Evolutionary conservation across 768 basidiomycete species (phyloP).

Genomic region (Guyanaporus albipodus): DNA sequence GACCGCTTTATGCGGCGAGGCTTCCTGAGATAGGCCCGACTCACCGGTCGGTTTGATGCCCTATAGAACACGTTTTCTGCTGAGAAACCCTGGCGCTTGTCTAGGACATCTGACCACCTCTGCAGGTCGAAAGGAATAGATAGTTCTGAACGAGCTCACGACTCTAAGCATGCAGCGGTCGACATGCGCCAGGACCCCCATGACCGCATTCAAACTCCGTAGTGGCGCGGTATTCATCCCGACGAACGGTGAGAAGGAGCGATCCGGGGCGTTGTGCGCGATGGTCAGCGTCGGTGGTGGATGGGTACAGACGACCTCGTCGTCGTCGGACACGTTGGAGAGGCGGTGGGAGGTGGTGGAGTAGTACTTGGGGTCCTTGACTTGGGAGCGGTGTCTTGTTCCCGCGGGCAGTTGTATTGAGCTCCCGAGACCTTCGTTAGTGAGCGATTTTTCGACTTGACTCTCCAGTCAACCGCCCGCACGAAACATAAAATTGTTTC

Average conservation of each 20-base stretch:
- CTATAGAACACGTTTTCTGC: not conserved
- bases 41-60: not conserved
- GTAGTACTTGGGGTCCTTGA: conserved; percentile 23
- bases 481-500: conserved; percentile 29
- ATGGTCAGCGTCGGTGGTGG: not conserved
- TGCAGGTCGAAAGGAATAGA: too few relatives aligned
- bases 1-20: conserved; percentile 13
- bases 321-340: conserved; percentile 3
- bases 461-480: conserved; percentile 25
- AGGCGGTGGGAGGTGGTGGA: not conserved
- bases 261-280: not conserved
- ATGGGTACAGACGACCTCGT: not conserved
- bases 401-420: conserved; percentile 32
- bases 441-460: conserved; percentile 31
- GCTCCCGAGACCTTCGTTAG: conserved; percentile 26
- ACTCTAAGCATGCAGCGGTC: too few relatives aligned
- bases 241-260: conserved; percentile 1
- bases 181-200: conserved; percentile 27
- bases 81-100: not conserved
- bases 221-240: conserved; percentile 7
- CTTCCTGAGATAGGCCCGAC: not conserved
- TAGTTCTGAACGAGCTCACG: too few relatives aligned
- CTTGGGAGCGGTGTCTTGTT: conserved; percentile 26
- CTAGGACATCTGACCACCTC: too few relatives aligned
- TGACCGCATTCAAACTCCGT: conserved; percentile 30